phyloP scores from a whole-genome alignment of 192 early-diverging fungal species.

The Coemansia sp. region DNA sequence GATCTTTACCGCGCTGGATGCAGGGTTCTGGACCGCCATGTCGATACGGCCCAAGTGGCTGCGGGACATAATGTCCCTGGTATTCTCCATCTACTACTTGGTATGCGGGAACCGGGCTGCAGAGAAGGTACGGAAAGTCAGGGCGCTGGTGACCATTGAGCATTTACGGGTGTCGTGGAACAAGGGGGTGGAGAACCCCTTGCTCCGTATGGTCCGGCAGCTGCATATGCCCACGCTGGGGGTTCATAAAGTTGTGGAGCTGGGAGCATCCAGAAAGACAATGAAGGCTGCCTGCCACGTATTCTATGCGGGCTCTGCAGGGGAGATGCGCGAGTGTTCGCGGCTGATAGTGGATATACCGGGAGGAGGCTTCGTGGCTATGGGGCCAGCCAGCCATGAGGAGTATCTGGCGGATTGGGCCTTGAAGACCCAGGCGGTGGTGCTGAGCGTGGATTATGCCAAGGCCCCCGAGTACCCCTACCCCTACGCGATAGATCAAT shows the following conservation, averaged over 20 bases:
- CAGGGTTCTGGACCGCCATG: conserved; percentile 91
- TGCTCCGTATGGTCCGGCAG: conserved; percentile 16
- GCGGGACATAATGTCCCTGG: conserved; percentile 69
- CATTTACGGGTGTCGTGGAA: conserved; percentile 91
- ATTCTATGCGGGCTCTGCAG: conserved; percentile 57
- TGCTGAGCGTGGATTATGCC: conserved; percentile 85
- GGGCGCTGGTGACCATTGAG: conserved; percentile 74
- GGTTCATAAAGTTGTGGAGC: conserved; percentile 10
- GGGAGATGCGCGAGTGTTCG: conserved; percentile 27
- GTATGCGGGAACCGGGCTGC: conserved; percentile 80
- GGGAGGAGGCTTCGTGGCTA: conserved; percentile 91
- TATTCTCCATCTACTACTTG: conserved; percentile 82
- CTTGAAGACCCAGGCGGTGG: conserved; percentile 63
- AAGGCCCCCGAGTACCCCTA: conserved; percentile 97
- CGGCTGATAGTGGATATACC: conserved; percentile 63
- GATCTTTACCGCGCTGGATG: conserved; percentile 87
- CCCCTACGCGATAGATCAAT: conserved; percentile 85
- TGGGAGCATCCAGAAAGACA: background rate
- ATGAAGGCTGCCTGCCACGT: conserved; percentile 51
- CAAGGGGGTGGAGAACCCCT: conserved; percentile 60
- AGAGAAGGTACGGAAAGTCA: conserved; percentile 78
- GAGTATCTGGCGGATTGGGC: conserved; percentile 83
- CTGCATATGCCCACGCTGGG: conserved; percentile 24
- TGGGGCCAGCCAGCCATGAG: conserved; percentile 83
- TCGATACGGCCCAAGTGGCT: conserved; percentile 68